phyloP scores from a whole-genome alignment of 768 basidiomycete species.

The Mycena filopes region DNA sequence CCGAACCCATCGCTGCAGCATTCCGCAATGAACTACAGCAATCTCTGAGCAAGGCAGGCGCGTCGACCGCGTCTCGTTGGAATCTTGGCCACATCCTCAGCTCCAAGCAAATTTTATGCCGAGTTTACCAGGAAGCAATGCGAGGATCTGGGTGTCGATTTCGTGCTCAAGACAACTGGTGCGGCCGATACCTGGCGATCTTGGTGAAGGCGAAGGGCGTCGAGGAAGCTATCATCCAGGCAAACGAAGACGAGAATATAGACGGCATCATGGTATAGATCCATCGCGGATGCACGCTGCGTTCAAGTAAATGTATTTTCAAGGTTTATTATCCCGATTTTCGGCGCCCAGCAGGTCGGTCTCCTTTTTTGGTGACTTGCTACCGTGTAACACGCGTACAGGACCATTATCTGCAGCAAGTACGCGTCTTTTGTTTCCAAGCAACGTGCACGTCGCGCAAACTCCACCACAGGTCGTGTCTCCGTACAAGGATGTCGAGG shows the following conservation, averaged over 20 bases:
- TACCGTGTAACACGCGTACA: conserved; percentile 42
- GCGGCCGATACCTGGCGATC: conserved; percentile 64
- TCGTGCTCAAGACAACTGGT: conserved; percentile 80
- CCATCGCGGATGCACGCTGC: background rate
- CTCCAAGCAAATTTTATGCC: conserved; percentile 84
- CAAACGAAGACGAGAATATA: conserved; percentile 86
- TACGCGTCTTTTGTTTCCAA: conserved; percentile 39
- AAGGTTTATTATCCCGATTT: conserved; percentile 98
- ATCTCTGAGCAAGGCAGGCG: conserved; percentile 47
- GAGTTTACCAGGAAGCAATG: conserved; percentile 95
- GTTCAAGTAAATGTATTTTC: background rate
- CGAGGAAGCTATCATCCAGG: conserved; percentile 95
- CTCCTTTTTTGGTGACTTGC: conserved; percentile 10
- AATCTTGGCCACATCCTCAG: conserved; percentile 86
- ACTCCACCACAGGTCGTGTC: conserved; percentile 78
- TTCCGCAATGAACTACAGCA: conserved; percentile 77
- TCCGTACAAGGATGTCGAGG: conserved; percentile 97
- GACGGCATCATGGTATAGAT: conserved; percentile 93
- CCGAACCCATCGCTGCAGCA: conserved; percentile 76
- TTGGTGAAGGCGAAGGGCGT: conserved; percentile 88
- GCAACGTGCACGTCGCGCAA: conserved; percentile 3
- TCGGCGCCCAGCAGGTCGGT: conserved; percentile 86
- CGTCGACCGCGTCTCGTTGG: conserved; percentile 84
- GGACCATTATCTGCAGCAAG: conserved; percentile 98
- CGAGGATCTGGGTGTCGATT: conserved; percentile 86